Base-by-base conservation (phyloP, 2,329 filamentous ascomycete species). In the Pezicula rhizophila region DNA sequence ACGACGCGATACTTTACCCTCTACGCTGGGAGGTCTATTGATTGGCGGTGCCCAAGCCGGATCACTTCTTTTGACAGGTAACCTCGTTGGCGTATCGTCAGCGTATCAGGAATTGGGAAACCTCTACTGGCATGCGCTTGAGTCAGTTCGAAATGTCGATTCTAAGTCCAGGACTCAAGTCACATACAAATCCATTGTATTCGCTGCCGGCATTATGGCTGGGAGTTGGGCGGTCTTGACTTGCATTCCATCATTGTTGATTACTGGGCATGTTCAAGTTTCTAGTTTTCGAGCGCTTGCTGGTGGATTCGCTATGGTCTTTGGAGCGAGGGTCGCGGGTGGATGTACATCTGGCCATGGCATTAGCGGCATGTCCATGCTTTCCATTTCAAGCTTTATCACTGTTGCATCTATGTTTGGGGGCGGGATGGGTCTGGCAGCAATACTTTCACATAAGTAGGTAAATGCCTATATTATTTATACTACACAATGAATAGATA, bases 321-420 rank as follows among this genome's bases (percentile, higher is more conserved):
- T 86, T 8, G 84, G 84, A 1, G 72, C 80, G 1, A 74, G 82
- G 43, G 60, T 85, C 47, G 82, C 78, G 0, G 82, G 81, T 2
- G 84, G 84, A 0, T 87, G 84, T 54, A 84, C 83, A 0, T 83
- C 79, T 5, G 83, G 84, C 0, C 84, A 87, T 61, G 84, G 84
- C 0, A 80, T 87, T 53, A 84, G 78, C 50, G 84, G 84, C 0
- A 73, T 86, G 59, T 77, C 78, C n/a, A 68, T 82, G 51, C 67
- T 86, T 45, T 81, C 77, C 0, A 66, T 77, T 4, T 77, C 81
- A 8, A 86, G 83, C 58, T 70, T 85, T 48, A 63, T 86, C 11
- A 82, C 79, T 0, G 79, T 85, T 20, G 74, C 65, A 2, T 68
- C 73, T 5, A 75, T 80, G 56, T 85, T 86, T 68, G 73, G 61